phyloP scores from a whole-genome alignment of 2,329 filamentous ascomycete genomes.

The Escovopsis sp. region DNA sequence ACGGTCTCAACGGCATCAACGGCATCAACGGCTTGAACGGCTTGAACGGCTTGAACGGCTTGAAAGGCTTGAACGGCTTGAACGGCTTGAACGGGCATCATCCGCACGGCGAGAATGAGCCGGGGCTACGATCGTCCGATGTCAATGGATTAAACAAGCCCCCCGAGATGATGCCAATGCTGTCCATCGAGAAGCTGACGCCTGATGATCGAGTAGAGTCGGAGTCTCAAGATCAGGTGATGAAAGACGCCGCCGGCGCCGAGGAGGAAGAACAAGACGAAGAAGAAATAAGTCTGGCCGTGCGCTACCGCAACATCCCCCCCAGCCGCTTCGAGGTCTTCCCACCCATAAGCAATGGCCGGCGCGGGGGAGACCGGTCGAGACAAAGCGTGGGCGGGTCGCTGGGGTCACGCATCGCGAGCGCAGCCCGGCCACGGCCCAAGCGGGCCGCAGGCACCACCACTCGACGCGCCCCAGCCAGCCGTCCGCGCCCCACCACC shows the following conservation, averaged over 20 bases:
- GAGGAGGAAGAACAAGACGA: conserved; percentile 9
- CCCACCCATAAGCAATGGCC: conserved; percentile 42
- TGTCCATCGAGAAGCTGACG: conserved; percentile 16
- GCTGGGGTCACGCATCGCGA: conserved; percentile 19
- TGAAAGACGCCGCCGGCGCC: conserved; percentile 10
- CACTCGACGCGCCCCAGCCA: conserved; percentile 14
- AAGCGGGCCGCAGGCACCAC: conserved; percentile 22
- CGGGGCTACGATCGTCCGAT: conserved; percentile 3
- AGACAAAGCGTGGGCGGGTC: conserved; percentile 28
- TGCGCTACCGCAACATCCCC: conserved; percentile 44
- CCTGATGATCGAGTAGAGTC: conserved; percentile 20
- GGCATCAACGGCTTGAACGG: conserved; percentile 11
- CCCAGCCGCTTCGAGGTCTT: conserved; percentile 64
- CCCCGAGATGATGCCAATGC: conserved; percentile 9
- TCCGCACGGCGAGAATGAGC: too few relatives aligned
- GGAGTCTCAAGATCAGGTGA: conserved; percentile 12
- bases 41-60: conserved; percentile 2
- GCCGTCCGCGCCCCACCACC: conserved; percentile 23
- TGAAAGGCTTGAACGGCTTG: too few relatives aligned
- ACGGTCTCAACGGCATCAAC: conserved; percentile 12
- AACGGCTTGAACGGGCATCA: too few relatives aligned
- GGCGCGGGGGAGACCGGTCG: conserved; percentile 29
- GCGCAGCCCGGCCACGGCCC: conserved; percentile 22
- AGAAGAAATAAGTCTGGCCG: conserved; percentile 26
- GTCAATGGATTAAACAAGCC: conserved; percentile 1